Evolutionary conservation across 2,329 filamentous ascomycete species (phyloP).

Genomic region (Fusarium sp.): DNA sequence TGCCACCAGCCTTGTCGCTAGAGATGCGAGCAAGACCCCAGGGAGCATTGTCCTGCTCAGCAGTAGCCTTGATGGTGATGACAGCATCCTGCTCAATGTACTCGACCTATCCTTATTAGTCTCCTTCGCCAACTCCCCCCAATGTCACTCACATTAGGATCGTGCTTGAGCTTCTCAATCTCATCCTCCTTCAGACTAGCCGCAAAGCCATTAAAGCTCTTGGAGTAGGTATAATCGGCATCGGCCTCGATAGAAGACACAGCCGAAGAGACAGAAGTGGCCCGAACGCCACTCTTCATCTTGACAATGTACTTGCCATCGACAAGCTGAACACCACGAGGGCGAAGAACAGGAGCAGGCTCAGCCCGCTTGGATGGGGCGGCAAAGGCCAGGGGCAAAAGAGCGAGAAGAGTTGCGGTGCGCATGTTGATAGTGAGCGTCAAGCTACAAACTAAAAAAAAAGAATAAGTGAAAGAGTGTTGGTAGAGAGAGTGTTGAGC

Average conservation of each 20-base stretch:
- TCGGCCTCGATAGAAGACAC: constrained; percentile 47
- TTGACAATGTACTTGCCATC: constrained; percentile 55
- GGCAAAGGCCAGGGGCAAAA: constrained; percentile 49
- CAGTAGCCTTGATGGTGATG: constrained; percentile 44
- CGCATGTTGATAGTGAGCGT: constrained; percentile 46
- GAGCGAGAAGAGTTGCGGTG: constrained; percentile 49
- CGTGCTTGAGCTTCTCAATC: constrained; percentile 42
- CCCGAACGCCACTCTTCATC: constrained; percentile 45
- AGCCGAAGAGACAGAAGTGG: constrained; percentile 40
- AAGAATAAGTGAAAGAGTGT: constrained; percentile 22
- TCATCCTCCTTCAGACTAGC: constrained; percentile 44
- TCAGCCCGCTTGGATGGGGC: constrained; percentile 48
- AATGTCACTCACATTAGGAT: constrained; percentile 40
- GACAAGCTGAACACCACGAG: constrained; percentile 48
- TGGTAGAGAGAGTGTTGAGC: neutral
- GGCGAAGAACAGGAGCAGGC: constrained; percentile 51
- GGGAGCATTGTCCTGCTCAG: constrained; percentile 53
- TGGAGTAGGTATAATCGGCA: constrained; percentile 48
- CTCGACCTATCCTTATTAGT: constrained; percentile 45
- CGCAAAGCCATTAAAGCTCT: constrained; percentile 45
- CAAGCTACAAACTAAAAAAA: constrained; percentile 1
- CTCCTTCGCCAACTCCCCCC: no score
- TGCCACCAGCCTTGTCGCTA: constrained; percentile 45
- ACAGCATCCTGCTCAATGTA: constrained; percentile 56
- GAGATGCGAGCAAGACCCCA: constrained; percentile 57